Percentiles rank a stretch among this genome's conserved stretches.
Evolutionary conservation across 2,329 filamentous ascomycete species (phyloP).

Genomic region (Talaromyces amestolkiae): DNA sequence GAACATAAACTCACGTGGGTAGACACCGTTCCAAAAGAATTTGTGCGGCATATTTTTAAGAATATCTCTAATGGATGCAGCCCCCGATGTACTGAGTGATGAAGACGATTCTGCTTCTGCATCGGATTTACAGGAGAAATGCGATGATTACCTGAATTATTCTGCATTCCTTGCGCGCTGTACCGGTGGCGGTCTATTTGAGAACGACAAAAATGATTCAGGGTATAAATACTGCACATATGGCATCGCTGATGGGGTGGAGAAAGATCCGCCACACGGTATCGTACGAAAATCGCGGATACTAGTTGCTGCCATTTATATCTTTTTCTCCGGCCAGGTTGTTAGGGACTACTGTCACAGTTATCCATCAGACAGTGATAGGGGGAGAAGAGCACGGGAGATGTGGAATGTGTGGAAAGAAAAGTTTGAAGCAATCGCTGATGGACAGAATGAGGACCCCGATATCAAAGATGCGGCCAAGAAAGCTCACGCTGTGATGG

Average conservation of each 20-base stretch:
- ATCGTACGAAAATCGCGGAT: background rate
- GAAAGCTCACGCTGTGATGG: background rate
- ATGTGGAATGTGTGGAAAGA: background rate
- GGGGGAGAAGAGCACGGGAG: background rate
- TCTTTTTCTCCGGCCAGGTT: background rate
- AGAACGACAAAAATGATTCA: background rate
- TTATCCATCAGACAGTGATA: background rate
- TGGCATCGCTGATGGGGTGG: background rate
- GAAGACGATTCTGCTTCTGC: background rate
- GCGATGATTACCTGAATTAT: background rate
- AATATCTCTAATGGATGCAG: background rate
- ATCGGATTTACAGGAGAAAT: background rate
- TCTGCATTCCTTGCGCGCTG: background rate
- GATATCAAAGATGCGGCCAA: background rate
- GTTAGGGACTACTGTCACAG: background rate
- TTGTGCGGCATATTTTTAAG: background rate
- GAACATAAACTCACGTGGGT: background rate
- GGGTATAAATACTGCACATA: background rate
- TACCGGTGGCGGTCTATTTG: background rate
- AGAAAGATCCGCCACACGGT: background rate
- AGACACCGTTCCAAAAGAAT: background rate
- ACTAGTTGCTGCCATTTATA: background rate
- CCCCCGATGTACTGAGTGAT: background rate
- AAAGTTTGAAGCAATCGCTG: background rate
- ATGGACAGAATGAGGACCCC: background rate